Base-by-base conservation (phyloP, 2,329 filamentous ascomycete genomes). In the Epichloe elymi region DNA sequence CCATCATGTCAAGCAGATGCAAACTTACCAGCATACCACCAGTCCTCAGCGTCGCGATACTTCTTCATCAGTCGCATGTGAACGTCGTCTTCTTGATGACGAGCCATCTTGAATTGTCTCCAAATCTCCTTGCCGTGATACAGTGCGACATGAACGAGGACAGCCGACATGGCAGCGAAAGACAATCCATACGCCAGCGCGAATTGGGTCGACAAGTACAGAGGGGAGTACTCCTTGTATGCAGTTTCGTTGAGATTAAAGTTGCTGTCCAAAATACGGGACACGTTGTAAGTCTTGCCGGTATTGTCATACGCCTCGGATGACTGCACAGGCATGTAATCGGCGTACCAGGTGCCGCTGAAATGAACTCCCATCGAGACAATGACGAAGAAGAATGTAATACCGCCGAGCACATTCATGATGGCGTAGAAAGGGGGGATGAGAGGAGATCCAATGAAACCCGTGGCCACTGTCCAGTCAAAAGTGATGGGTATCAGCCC, bases 121-220 rank as follows among this genome's bases (percentile, higher is more conserved):
- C 71, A 75, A 44, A 80, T 75, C 51, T 77, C 73, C 49, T 67
- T 67, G 35, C 76, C 76, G 56, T 80, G 74, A 60, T 80, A 81
- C 14, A 80, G 62, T 2, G 59, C 62, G 42, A 78, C 75, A 52
- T 81, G 78, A 7, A 79, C 70, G 41, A 81, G 64, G 51, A 80
- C 79, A 10, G 80, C 77, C 0, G 79, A 74, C 30, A 85, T 74
- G 20, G 81, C 78, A n/a, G 83, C 83, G 60, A 86, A 86, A 0
- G 78, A 79, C 11, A 85, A 67, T 1, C 81, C 82, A 57, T 86
- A 80, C 7, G 71, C 67, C 38, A 80, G 62, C 2, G 75, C 74
- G 53, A 79, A 86, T 53, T 83, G 81, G 0, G 80, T 75, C 2
- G 79, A 74, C 19, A 86, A 68, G 59, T 78, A 85, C 4, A 85